Base-by-base conservation (phyloP, 2,329 filamentous ascomycete genomes). In the Calcarisporium arbuscula region DNA sequence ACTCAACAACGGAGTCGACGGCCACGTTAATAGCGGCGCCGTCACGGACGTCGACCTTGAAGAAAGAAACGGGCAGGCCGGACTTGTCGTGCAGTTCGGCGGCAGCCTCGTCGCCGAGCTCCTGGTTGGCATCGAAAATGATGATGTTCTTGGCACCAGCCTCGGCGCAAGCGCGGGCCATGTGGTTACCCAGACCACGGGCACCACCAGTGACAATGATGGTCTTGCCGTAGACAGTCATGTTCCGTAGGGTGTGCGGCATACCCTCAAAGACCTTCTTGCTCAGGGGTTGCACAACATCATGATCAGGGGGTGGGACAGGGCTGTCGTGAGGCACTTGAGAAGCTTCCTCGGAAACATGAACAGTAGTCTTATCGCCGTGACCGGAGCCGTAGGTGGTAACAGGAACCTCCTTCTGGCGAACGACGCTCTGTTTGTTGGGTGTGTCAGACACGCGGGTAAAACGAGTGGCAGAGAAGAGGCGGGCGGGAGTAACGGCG, bases 11-110 rank as follows among this genome's bases (percentile, higher is more conserved):
- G 38, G 76, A 71, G 43, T 77, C 68, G 34, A 88, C 78, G 16
- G 81, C 80, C 35, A 79, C 74, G 48, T 79, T 74, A 58, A 88
- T 82, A 44, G 77, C 80, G 28, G 68, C 70, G 9, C 74, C 79
- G 47, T 87, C 80, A 51, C 82, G 80, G 20, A 89, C 82, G 49
- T 88, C 82, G 29, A 87, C 81, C 63, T 82, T 82, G 70, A 82
- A 85, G 68, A 87, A 88, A 30, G 76, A 76, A 30, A 84, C 79
- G 23, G 82, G 80, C 19, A 87, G 70, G 30, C 78, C 77, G n/a
- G 80, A 81, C 68, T 83, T 77, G 53, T 77, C 64, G 61, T 83
- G 77, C 28, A 88, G 70, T 59, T 84, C 77, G 15, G 72, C 73
- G 15, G 82, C 82, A 3, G 82, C 69, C 52, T 76, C 67, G 49